Conservation (phyloP, 2,329 filamentous ascomycete genomes). For the Xylariaceae sp. region DNA sequence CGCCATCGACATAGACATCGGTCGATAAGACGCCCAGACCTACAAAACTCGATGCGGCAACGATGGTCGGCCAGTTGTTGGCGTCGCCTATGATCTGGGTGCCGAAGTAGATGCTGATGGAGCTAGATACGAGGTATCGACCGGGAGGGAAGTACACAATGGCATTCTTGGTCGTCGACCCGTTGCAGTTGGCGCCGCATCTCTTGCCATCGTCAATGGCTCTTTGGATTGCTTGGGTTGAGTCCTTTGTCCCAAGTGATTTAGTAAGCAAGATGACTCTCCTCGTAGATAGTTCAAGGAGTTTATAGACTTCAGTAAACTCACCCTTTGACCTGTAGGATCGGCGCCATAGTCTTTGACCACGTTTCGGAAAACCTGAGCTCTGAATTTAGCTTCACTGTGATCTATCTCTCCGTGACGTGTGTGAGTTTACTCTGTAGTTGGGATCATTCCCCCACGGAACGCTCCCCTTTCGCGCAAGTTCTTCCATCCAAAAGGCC, state of each 20-base stretch:
- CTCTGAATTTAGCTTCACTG: not conserved
- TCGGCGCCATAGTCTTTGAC: too few relatives aligned
- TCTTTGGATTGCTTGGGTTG: conserved; percentile 32
- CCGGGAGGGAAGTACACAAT: conserved; percentile 37
- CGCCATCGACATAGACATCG: conserved; percentile 19
- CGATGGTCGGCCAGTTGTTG: conserved; percentile 44
- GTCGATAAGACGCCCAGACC: conserved; percentile 5
- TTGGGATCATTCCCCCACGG: conserved; percentile 10
- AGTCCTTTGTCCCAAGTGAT: not conserved
- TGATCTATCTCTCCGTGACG: not conserved
- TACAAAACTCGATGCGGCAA: conserved; percentile 46
- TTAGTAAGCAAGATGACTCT: not conserved
- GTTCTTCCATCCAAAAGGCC: not conserved
- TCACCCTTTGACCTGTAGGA: too few relatives aligned
- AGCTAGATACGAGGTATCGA: conserved; percentile 65
- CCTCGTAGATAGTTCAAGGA: too few relatives aligned
- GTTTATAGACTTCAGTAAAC: too few relatives aligned
- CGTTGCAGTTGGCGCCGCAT: conserved; percentile 26
- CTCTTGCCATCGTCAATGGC: conserved; percentile 29
- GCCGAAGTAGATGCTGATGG: conserved; percentile 71
- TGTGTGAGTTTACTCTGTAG: conserved; percentile 1
- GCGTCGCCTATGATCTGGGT: conserved; percentile 57
- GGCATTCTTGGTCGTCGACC: conserved; percentile 26
- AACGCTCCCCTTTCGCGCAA: conserved; percentile 5
- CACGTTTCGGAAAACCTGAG: too few relatives aligned